Conservation (phyloP, 1,284 basidiomycete genomes). For the Cryptococcus sp. region DNA sequence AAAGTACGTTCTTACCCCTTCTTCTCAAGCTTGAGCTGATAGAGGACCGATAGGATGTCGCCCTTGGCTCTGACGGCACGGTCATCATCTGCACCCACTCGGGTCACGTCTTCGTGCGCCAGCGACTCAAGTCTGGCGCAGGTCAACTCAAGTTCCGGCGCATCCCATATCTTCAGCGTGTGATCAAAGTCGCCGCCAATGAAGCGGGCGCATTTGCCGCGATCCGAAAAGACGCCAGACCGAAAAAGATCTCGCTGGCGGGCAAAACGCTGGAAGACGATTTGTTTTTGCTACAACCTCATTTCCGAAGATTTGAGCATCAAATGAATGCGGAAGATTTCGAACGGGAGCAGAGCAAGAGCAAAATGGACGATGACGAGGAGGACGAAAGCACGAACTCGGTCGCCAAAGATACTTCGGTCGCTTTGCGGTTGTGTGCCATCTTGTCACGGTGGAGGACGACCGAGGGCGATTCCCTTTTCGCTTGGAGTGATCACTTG, state of each 20-base stretch:
- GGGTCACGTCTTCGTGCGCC: conserved; percentile 88
- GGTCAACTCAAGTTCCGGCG: conserved; percentile 81
- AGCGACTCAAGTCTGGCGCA: conserved; percentile 57
- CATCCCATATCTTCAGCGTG: conserved; percentile 79
- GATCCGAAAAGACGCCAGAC: conserved; percentile 71
- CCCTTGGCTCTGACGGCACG: conserved; percentile 81
- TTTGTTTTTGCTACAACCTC: conserved; percentile 66
- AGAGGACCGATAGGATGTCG: conserved; percentile 68
- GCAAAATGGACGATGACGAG: conserved; percentile 37
- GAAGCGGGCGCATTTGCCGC: conserved; percentile 88
- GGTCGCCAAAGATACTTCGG: conserved; percentile 47
- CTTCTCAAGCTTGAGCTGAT: background rate
- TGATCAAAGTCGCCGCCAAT: conserved; percentile 81
- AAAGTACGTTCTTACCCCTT: conserved; percentile 56
- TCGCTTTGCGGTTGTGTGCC: conserved; percentile 47
- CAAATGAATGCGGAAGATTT: conserved; percentile 50
- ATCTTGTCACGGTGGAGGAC: conserved; percentile 46
- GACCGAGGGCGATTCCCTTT: conserved; percentile 40
- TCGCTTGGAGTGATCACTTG: conserved; percentile 47
- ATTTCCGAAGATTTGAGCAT: conserved; percentile 50
- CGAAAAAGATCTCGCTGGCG: conserved; percentile 62
- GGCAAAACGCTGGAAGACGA: conserved; percentile 71
- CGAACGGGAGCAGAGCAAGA: conserved; percentile 24
- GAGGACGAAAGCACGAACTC: conserved; percentile 52
- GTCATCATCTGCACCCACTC: conserved; percentile 92